Base-by-base conservation (phyloP, 352 stramenopile species). In the Globisporangium polare region DNA sequence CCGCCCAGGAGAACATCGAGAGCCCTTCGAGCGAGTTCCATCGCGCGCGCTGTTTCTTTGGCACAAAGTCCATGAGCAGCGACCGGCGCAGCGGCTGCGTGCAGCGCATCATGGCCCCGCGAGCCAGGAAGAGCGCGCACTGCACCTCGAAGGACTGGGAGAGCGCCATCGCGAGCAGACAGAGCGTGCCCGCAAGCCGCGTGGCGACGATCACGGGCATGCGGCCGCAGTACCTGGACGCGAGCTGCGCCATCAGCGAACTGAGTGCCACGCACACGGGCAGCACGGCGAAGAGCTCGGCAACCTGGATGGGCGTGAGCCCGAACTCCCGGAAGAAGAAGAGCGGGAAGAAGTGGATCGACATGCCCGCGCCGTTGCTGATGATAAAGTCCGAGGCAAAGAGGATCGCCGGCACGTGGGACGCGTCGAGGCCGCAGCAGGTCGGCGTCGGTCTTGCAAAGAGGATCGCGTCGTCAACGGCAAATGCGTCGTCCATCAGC, bases 31-130 rank as follows among this genome's bases (percentile, higher is more conserved):
- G 68, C 22, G 82, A 81, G 46, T 86, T 90, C 83, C 83, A 93
- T 0, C 78, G 76, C 7, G 78, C 83, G 24, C 83, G 81, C 45
- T 85, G 62, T 8, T 69, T 58, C 42, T 77, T 80, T 2, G 79
- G 73, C 26, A 93, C 81, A 50, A 88, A 88, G 60, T 93, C 83
- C 81, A 93, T 91, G 13, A 93, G 68, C 22, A 93, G 31, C 29
- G 83, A 90, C 31, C 77, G 76, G 12, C 82, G 74, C 31, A 93
- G 57, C 9, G 81, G 81, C 53, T 86, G 75, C 0, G 78, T 77
- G 65, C 81, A 89, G 51, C 72, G 72, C 69, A 89, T 87, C 50
- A 90, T 72, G 15, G 67, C 74, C 22, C 65, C 78, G 18, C 76
- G 73, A 12, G 78, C 46, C 26, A 91, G 50, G 51, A 91, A 90